A percentile compares a stretch with the other conserved stretches of the same genome.
phyloP scores from a whole-genome alignment of 495 filamentous ascomycete species.

The Lichina pygmaea region DNA sequence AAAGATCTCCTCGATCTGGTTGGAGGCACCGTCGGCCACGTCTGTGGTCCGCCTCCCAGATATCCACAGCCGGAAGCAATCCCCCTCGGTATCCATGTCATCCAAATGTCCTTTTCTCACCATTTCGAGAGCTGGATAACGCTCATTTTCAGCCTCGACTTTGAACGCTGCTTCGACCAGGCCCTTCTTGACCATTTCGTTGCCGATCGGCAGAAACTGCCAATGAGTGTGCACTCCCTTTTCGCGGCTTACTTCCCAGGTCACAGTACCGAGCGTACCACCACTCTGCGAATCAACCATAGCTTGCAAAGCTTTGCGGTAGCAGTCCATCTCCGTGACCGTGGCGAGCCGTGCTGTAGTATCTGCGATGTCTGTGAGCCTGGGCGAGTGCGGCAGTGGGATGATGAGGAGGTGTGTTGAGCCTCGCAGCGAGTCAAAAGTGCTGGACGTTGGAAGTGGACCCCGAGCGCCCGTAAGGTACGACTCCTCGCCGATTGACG shows the following conservation, averaged over 20 bases:
- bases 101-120: constrained; percentile 6
- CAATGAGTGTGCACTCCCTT: constrained; percentile 70
- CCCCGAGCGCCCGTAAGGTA: constrained; percentile 88
- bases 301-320: constrained; percentile 38
- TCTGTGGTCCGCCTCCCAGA: constrained; percentile 18
- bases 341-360: constrained; percentile 25
- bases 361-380: constrained; percentile 30
- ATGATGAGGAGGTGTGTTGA: constrained; percentile 80
- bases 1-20: constrained; percentile 15
- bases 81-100: constrained; percentile 24
- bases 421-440: constrained; percentile 43
- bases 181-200: constrained; percentile 30
- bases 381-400: constrained; percentile 51
- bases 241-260: constrained; percentile 64
- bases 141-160: constrained; percentile 52
- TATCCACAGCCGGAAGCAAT: constrained; percentile 71
- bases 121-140: constrained; percentile 27
- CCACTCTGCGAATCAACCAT: constrained; percentile 26
- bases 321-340: constrained; percentile 54
- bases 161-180: constrained; percentile 64
- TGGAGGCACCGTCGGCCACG: not conserved
- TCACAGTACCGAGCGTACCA: constrained; percentile 46
- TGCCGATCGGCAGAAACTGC: constrained; percentile 70
- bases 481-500: constrained; percentile 54
- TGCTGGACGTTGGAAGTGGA: constrained; percentile 40